These are phyloP conservation scores for Pseudogymnoascus verrucosus DNA, from an alignment of 2,329 filamentous ascomycete species.

Conservation along the genomic window DNA sequence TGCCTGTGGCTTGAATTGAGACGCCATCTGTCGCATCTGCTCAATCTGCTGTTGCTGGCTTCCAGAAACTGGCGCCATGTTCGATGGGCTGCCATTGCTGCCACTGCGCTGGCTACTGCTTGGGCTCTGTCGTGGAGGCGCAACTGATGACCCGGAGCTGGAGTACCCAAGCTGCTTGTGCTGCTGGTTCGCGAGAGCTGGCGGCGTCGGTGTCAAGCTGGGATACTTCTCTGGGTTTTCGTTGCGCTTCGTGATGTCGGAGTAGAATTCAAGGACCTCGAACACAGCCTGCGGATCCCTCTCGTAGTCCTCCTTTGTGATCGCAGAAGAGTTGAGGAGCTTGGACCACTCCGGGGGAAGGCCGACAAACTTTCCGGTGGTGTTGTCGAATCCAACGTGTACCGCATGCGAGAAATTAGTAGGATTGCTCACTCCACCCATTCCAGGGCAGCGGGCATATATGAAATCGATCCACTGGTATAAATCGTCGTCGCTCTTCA, in stretches of 20 bases:
- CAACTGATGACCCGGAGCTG: conserved; percentile 45
- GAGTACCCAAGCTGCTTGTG: conserved; percentile 58
- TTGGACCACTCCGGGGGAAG: conserved; percentile 96
- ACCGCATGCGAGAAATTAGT: conserved; percentile 97
- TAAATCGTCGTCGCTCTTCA: conserved; percentile 91
- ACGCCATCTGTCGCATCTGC: conserved; percentile 49
- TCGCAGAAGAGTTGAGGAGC: conserved; percentile 87
- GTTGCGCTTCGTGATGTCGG: conserved; percentile 68
- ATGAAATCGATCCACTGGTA: conserved; percentile 99
- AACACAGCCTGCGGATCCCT: conserved; percentile 85
- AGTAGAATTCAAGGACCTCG: conserved; percentile 79
- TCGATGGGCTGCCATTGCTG: conserved; percentile 27
- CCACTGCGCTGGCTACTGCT: conserved; percentile 35
- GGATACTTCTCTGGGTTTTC: conserved; percentile 64
- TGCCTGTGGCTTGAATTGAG: conserved; percentile 46
- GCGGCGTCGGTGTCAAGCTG: conserved; percentile 60
- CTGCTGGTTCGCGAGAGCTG: conserved; percentile 41
- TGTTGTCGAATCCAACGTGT: conserved; percentile 93
- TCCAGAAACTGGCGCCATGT: conserved; percentile 37
- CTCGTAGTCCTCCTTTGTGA: conserved; percentile 97
- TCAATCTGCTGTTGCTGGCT: conserved; percentile 43
- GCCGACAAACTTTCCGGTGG: conserved; percentile 90
- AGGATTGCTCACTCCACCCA: conserved; percentile 96
- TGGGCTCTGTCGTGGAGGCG: conserved; percentile 60
- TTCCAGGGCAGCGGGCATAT: conserved; percentile 90